Conservation (phyloP, 2,329 filamentous ascomycete genomes). For the Rosellinia necatrix region DNA sequence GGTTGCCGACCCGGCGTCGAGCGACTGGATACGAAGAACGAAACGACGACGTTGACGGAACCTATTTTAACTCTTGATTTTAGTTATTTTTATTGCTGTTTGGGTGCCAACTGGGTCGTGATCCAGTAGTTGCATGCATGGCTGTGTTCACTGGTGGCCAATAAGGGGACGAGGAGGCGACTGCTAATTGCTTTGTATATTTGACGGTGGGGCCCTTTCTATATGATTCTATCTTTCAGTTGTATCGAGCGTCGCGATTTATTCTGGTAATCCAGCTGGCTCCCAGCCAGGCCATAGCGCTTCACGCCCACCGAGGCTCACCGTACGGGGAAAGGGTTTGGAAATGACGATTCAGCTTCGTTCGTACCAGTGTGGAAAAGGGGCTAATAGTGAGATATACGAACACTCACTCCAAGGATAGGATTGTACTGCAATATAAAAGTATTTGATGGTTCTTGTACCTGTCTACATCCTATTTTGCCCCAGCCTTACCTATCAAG, state of each 20-base stretch:
- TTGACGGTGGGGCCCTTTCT: conserved; percentile 11
- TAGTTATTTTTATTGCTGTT: conserved; percentile 7
- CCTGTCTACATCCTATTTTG: background rate
- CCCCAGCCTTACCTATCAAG: background rate
- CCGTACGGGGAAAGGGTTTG: conserved; percentile 9
- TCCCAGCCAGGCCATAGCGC: conserved; percentile 3
- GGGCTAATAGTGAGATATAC: conserved; percentile 21
- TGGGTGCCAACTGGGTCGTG: conserved; percentile 1
- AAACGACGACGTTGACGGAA: conserved; percentile 38
- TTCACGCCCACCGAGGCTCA: background rate
- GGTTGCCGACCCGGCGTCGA: conserved; percentile 30
- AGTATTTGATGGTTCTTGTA: conserved; percentile 34
- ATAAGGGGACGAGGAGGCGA: conserved; percentile 4
- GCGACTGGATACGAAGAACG: conserved; percentile 40
- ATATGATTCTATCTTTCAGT: background rate
- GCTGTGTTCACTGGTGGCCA: conserved; percentile 2
- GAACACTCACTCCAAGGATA: conserved; percentile 34
- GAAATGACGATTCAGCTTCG: conserved; percentile 18
- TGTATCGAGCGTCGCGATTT: conserved; percentile 16
- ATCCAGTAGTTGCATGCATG: background rate
- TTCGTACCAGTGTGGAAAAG: background rate
- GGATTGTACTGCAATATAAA: conserved; percentile 35
- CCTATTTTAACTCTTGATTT: conserved; percentile 15
- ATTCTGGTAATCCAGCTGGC: conserved; percentile 2
- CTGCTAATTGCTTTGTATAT: conserved; percentile 24